A percentile compares a stretch with the other conserved stretches of the same genome.
Evolutionary conservation across 345 rosid genomes (phyloP).

Genomic region (Eutrema heterophyllum): DNA sequence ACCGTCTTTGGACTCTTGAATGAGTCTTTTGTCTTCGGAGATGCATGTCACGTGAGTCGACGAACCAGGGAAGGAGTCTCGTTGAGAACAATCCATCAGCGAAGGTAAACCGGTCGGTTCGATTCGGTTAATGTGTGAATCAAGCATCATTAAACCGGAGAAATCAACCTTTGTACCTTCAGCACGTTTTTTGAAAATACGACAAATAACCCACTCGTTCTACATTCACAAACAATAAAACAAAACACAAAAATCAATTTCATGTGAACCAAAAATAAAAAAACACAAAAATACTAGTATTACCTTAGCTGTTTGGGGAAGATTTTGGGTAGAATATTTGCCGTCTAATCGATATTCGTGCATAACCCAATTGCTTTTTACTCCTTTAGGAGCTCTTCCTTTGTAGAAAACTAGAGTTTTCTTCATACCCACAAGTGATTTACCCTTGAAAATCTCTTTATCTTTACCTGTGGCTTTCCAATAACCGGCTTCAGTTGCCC

Average conservation of each 20-base stretch:
- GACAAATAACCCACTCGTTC: conserved; percentile 83
- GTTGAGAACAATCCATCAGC: conserved; percentile 52
- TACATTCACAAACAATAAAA: conserved; percentile 29
- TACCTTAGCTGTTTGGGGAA: conserved; percentile 59
- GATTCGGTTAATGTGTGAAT: conserved; percentile 27
- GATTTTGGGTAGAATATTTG: conserved; percentile 46
- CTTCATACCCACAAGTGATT: conserved; percentile 82
- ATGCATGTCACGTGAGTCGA: conserved; percentile 81
- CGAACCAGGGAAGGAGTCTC: conserved; percentile 18
- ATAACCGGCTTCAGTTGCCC: conserved; percentile 51
- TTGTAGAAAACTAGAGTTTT: conserved; percentile 81
- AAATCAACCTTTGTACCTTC: conserved; percentile 51
- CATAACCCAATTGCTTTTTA: conserved; percentile 79
- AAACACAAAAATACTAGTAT: background rate
- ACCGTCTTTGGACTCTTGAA: conserved; percentile 32
- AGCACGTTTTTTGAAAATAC: conserved; percentile 55
- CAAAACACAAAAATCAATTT: background rate
- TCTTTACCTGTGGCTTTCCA: conserved; percentile 82
- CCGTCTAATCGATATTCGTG: conserved; percentile 85
- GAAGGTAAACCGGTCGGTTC: conserved; percentile 46
- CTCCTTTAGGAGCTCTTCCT: conserved; percentile 87
- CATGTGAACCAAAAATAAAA: background rate
- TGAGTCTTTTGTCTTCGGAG: conserved; percentile 49
- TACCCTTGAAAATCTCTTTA: conserved; percentile 44
- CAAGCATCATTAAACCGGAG: conserved; percentile 38